Base-by-base conservation (phyloP, 1,139 yeast species). In the Pichia sp. region DNA sequence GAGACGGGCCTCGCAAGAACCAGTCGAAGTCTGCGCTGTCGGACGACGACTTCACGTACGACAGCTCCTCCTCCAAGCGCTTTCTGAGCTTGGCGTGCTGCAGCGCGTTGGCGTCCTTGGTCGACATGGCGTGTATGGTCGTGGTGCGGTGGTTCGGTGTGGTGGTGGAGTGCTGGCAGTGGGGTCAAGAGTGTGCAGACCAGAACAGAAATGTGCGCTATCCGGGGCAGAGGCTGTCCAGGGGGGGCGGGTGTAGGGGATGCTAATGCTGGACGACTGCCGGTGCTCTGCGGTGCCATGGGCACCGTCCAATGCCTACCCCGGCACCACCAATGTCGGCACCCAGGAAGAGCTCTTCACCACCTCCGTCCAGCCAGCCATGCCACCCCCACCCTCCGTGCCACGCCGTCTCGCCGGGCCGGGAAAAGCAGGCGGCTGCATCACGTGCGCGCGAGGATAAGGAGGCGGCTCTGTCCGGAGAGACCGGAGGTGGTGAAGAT, bases 1-100 rank as follows among this genome's bases (percentile, higher is more conserved):
- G 23, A 8, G 53, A 29, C 8, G 52, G 34, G 15, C 49, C 55
- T 32, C 60, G 54, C n/a, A 62, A 32, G 30, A 62, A 60, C 64
- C 64, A 62, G 43, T 62, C 64, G 41, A 54, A 56, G 19, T 62
- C 64, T 1, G 54, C 38, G 29, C 47, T 53, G 10, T 61, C 64
- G 6, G 59, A 42, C 2, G 54, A 15, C 2, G 54, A 49, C 40
- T 54, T 53, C 4, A 56, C 43, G 5, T 43, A 45, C 1, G 61
- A 51, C n/a, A 62, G 47, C 47, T 62, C 64, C 11, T 55, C 60
- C 34, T 61, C 63, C 8, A 62, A 51, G 23, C 64, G 55, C 45
- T 60, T 53, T 11, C 64, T 55, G 36, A 62, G 52, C 31, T 56
- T 48, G 15, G 54, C 57, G 38, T 62, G 63, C 31, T 61, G 62